These are phyloP conservation scores for Leersia perrieri DNA, from an alignment of 176 grass and related monocot species.

Conservation along the genomic window DNA sequence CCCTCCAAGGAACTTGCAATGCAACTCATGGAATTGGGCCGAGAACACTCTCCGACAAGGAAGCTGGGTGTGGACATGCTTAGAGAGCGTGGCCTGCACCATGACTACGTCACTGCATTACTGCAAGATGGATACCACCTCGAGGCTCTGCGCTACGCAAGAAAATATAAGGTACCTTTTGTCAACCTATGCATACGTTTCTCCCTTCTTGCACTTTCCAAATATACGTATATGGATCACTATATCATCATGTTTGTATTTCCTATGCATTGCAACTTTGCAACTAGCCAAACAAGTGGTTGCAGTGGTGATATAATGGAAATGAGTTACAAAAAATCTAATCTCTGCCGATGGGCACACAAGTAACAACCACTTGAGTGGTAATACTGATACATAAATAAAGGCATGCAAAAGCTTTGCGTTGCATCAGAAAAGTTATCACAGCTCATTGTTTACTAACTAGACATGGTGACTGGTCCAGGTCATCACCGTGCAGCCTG, in stretches of 20 bases:
- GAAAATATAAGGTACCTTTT: constrained; percentile 80
- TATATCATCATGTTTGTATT: neutral
- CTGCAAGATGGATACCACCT: constrained; percentile 86
- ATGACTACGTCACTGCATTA: constrained; percentile 70
- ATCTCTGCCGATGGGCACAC: too few species aligned
- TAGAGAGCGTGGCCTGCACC: constrained; percentile 70
- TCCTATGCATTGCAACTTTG: too few species aligned
- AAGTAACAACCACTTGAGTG: neutral
- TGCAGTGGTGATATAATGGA: too few species aligned
- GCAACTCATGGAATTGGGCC: constrained; percentile 75
- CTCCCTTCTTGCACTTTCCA: neutral
- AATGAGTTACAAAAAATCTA: too few species aligned
- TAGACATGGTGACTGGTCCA: constrained; percentile 18
- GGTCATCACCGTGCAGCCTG: constrained; percentile 86
- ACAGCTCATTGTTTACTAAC: neutral
- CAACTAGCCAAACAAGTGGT: neutral
- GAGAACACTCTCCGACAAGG: constrained; percentile 46
- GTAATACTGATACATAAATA: too few species aligned
- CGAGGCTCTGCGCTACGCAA: constrained; percentile 76
- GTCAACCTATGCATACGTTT: neutral
- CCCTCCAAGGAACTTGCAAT: constrained; percentile 89
- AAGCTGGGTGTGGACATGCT: constrained; percentile 91
- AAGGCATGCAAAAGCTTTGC: neutral
- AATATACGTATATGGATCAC: neutral
- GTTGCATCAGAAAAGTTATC: neutral